Conservation (phyloP, 2,329 filamentous ascomycete genomes). For the Microsporum audouinii region DNA sequence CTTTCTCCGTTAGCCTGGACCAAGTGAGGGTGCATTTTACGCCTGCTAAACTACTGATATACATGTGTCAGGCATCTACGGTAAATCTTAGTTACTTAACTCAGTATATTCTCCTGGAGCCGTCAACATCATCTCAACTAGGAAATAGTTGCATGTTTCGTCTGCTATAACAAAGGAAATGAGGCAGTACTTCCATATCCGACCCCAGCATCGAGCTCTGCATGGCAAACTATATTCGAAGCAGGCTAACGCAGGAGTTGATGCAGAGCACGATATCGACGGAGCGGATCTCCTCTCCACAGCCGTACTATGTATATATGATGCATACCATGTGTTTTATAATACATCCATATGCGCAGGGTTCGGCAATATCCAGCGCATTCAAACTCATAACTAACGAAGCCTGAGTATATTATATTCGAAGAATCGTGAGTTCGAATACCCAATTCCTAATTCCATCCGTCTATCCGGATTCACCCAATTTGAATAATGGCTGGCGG, state of each 20-base stretch:
- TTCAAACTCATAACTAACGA: not conserved
- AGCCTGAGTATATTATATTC: not conserved
- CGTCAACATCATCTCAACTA: not conserved
- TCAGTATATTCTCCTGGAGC: not conserved
- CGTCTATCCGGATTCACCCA: not conserved
- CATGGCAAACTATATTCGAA: not conserved
- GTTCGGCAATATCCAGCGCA: not conserved
- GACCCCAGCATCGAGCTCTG: not conserved
- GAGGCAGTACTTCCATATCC: not conserved
- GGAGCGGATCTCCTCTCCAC: not conserved
- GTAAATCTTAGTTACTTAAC: not conserved
- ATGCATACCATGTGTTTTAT: not conserved
- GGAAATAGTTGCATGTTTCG: not conserved
- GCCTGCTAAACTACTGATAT: not conserved
- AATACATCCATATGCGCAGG: not conserved
- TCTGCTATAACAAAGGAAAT: not conserved
- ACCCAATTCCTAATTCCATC: not conserved
- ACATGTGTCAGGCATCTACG: not conserved
- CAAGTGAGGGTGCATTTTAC: not conserved
- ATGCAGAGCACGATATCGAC: not conserved
- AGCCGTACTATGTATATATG: not conserved
- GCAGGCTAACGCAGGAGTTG: conserved; percentile 1
- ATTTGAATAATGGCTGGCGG: not conserved
- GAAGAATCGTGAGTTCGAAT: not conserved
- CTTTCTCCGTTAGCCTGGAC: not conserved